phyloP scores from a whole-genome alignment of 2,329 filamentous ascomycete genomes.

The Colletotrichum cordylinicola region DNA sequence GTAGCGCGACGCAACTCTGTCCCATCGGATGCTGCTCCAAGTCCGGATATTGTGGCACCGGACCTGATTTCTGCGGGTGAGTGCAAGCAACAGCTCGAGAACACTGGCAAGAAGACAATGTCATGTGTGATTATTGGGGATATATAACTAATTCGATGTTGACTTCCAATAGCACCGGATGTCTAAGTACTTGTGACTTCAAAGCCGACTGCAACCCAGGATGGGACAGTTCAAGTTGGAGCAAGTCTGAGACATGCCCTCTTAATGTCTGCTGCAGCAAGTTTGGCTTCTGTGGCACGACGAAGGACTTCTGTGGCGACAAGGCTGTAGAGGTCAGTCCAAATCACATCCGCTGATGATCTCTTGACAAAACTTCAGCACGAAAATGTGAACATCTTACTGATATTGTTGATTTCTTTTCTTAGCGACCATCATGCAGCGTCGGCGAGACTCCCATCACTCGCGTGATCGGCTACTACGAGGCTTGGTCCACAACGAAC shows the following conservation, averaged over 20 bases:
- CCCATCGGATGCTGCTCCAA: neutral
- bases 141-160: neutral
- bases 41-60: neutral
- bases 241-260: conserved; percentile 31
- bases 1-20: neutral
- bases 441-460: neutral
- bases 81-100: neutral
- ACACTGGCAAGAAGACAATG: neutral
- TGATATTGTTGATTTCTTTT: neutral
- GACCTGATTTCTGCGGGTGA: neutral
- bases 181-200: conserved; percentile 23
- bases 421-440: neutral
- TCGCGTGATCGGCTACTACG: conserved; percentile 27
- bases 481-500: neutral
- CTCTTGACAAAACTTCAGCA: neutral
- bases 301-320: conserved; percentile 29
- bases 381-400: neutral
- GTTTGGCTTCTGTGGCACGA: conserved; percentile 38
- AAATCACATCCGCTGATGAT: neutral
- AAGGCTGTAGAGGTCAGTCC: neutral
- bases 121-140: neutral
- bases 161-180: neutral
- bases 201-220: conserved; percentile 35
- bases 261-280: conserved; percentile 43
- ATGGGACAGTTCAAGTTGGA: conserved; percentile 30